Conservation (phyloP, 1,139 yeast genomes). For the Yamadazyma trypodendri region DNA sequence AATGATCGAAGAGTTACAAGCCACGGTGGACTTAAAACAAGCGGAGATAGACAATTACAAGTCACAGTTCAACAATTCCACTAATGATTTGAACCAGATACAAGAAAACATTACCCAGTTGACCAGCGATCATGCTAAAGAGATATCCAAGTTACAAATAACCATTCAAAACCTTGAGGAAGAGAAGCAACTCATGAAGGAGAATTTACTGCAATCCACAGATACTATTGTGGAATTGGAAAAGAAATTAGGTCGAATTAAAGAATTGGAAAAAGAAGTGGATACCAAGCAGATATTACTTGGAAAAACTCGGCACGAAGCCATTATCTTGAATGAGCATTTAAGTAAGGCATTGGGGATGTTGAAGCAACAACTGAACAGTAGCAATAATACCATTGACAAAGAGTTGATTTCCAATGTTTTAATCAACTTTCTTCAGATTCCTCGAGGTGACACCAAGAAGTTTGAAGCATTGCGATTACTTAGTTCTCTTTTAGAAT, state of each 20-base stretch:
- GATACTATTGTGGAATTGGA: constrained; percentile 15
- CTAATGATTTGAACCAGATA: constrained; percentile 1
- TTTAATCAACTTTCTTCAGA: constrained; percentile 75
- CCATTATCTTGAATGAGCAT: constrained; percentile 92
- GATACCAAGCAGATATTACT: constrained; percentile 77
- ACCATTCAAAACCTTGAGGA: constrained; percentile 14
- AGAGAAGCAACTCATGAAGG: constrained; percentile 9
- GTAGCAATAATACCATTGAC: constrained; percentile 72
- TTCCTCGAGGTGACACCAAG: constrained; percentile 92
- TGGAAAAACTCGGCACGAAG: constrained; percentile 92
- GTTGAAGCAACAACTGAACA: constrained; percentile 69
- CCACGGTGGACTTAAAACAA: constrained; percentile 26
- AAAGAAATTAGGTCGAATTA: constrained; percentile 11
- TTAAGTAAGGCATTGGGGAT: constrained; percentile 81
- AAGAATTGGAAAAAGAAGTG: constrained; percentile 25
- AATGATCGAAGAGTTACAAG: constrained; percentile 48
- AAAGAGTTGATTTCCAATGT: constrained; percentile 85
- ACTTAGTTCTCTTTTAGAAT: constrained; percentile 75
- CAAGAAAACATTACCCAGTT: constrained; percentile 20
- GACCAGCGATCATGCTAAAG: constrained; percentile 13
- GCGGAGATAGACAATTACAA: constrained; percentile 12
- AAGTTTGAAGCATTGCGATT: constrained; percentile 88
- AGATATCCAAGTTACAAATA: constrained; percentile 17
- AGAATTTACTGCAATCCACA: constrained; percentile 9
- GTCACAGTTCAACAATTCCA: constrained; percentile 12